Percentiles rank a stretch among this genome's conserved stretches.
phyloP scores from a whole-genome alignment of 148 eudicot genomes.

The Rhododendron williamsianum region DNA sequence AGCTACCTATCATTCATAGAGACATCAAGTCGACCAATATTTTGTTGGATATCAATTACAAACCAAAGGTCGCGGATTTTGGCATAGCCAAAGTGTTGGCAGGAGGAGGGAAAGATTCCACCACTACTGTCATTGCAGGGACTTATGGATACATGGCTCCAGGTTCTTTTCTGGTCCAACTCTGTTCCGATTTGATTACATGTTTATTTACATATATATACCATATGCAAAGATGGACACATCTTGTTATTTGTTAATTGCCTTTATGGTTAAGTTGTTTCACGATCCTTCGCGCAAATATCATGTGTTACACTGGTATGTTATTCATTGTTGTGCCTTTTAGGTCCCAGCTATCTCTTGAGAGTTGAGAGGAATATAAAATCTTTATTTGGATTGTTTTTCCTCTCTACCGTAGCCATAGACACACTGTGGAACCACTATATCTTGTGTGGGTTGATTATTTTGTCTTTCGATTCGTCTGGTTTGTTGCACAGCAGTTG shows the following conservation, averaged over 20 bases:
- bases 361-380: not conserved
- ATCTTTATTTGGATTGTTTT: not conserved
- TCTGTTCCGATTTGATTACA: not conserved
- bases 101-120: conserved; percentile 60
- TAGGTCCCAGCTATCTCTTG: not conserved
- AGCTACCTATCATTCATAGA: conserved; percentile 77
- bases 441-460: not conserved
- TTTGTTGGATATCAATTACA: conserved; percentile 67
- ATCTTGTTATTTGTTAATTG: not conserved
- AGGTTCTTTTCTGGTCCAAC: conserved; percentile 38
- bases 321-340: not conserved
- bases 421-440: not conserved
- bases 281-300: not conserved
- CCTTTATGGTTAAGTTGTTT: not conserved
- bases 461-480: not conserved
- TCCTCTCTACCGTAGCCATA: not conserved
- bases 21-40: conserved; percentile 91
- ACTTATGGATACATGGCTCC: conserved; percentile 96
- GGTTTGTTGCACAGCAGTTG: not conserved
- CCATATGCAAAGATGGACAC: not conserved
- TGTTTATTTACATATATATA: not conserved
- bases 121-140: conserved; percentile 71
- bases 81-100: conserved; percentile 93
- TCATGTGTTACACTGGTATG: not conserved
- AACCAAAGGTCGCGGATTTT: conserved; percentile 91